Evolutionary conservation across 331 rosid species (phyloP).

Genomic region (Acacia concinna): DNA sequence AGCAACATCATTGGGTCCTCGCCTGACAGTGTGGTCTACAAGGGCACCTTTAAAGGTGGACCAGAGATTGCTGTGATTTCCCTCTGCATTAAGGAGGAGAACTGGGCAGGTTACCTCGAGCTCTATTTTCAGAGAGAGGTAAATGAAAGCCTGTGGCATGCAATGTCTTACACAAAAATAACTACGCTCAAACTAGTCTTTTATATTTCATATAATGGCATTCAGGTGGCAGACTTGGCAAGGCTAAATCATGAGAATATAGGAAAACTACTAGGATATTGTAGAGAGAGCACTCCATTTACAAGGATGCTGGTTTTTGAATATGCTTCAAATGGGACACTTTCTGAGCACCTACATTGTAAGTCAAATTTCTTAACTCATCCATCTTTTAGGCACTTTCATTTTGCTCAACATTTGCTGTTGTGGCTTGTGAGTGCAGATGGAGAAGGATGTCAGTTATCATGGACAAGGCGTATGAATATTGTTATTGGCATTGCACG

Average conservation of each 20-base stretch:
- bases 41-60: constrained; percentile 90
- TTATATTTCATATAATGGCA: constrained; percentile 24
- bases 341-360: constrained; percentile 92
- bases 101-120: constrained; percentile 90
- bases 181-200: constrained; percentile 1
- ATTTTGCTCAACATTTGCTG: constrained; percentile 14
- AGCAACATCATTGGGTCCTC: constrained; percentile 98
- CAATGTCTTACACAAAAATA: constrained; percentile 9
- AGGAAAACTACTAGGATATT: constrained; percentile 86
- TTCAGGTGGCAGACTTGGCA: constrained; percentile 86
- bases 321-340: constrained; percentile 94
- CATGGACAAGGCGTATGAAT: constrained; percentile 97
- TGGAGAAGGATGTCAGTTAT: constrained; percentile 79
- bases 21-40: constrained; percentile 89
- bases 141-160: constrained; percentile 25
- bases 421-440: constrained; percentile 45
- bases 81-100: constrained; percentile 85
- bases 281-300: constrained; percentile 81
- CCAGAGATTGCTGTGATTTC: constrained; percentile 97
- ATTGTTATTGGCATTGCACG: constrained; percentile 82
- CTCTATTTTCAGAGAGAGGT: constrained; percentile 93
- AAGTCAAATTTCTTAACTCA: constrained; percentile 41
- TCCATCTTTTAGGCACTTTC: constrained; percentile 13
- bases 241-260: constrained; percentile 71
- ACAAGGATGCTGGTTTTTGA: constrained; percentile 96